Base-by-base conservation (phyloP, 257 asterid genomes). In the Leonotis leonurus region DNA sequence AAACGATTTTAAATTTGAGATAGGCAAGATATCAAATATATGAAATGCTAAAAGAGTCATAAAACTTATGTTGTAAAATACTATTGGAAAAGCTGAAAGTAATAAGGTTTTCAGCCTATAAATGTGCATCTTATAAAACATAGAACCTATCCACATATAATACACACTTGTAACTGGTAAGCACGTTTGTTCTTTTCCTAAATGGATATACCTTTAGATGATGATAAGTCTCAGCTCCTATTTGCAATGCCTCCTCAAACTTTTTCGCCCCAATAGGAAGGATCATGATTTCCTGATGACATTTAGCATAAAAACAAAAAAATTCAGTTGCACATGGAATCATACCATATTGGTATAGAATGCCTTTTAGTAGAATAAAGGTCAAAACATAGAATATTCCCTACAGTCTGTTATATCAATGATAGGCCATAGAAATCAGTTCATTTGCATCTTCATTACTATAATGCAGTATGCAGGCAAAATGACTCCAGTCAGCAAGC, bases 201-300 rank as follows among this genome's bases (percentile, higher is more conserved):
- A 54, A 72, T 48, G 33, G 70, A 67, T 71, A 70, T 71, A 85
- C 99, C 94, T 93, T 93, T 64, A 93, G 68, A 77, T 89, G 99
- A 73, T 89, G 96, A 82, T 89, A 87, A 26, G 96, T 87, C 81
- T 93, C 99, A 25, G 99, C 83, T 72, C 99, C 99, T 78, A 93
- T 89, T 75, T 85, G 97, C 81, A 89, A 55, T 32, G 99, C 96
- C 81, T 89, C 99, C 80, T 83, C 96, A 82, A 87, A 87, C 67
- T 73, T 87, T 61, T 37, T 80, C 30, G 99, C 94, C 72, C 96
- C 97, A 75, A 78, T 72, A 56, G 99, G 99, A 65, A 93, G 94
- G 69, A 93, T 74, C 95, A 85, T 77, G 54, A 93, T 89, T 68
- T 83, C 94, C 99, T 93, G 88, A 68, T 35, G 68, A 60, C 60